Evolutionary conservation across 176 grass and related monocot species (phyloP), one percentile per base, ranked within the genome.

Genomic region (Carex littledalei): DNA sequence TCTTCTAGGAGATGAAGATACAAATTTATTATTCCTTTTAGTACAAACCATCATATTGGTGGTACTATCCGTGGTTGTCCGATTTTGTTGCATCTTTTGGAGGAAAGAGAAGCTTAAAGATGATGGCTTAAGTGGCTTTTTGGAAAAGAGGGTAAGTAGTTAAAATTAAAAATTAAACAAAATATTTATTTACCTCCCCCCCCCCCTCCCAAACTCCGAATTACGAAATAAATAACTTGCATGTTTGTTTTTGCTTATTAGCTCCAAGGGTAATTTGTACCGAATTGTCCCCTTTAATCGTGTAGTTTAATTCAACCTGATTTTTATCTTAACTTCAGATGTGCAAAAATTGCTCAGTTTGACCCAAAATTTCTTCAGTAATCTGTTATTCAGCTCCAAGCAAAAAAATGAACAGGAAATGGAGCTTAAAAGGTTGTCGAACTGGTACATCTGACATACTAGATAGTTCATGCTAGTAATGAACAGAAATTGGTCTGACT

Each of bases 11-110:
- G 69, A 91, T 39, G 73, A 84, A 45, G 77, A 86, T 62, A 20
- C 39, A 80, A 17, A 90, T 63, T 31, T 89, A 82, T 78, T 87
- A 35, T 50, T 94, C 68, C 73, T 94, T 62, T 22, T 92, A 71
- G 87, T 93, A 81, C 79, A 86, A 69, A 52, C 91, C 8, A 17
- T 91, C 37, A 74, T 90, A 67, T 83, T 94, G 56, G 21, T 93
- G 15, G 74, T 90, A 68, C 34, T 86, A 89, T 91, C 11, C 6
- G 68, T 87, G 64, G n/a, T 75, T 79, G 75, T 93, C 62, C 35
- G 79, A 10, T 93, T 87, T 81, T 93, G 95, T 80, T 94, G 86
- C 39, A 35, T 90, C 39, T 93, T 97, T 84, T 98, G 95, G 95
- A 85, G 58, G 63, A 98, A 98, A 79, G 91, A 88, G 81, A 97